Evolutionary conservation across 352 stramenopile genomes (phyloP).

Genomic region (Phytophthora citricola): DNA sequence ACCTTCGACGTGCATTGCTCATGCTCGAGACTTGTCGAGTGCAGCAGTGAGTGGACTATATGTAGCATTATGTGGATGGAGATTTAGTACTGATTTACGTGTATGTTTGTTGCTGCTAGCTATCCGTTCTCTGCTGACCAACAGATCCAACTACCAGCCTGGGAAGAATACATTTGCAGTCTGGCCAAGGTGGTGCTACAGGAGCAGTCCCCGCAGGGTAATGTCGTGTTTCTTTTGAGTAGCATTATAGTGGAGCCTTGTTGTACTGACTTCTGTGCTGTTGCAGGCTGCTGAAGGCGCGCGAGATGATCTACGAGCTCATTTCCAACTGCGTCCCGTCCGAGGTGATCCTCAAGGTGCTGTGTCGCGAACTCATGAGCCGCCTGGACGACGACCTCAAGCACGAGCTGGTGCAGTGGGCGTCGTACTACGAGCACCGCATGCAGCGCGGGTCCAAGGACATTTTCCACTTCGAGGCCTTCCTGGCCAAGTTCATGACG

Average conservation of each 20-base stretch:
- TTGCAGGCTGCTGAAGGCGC: constrained; percentile 88
- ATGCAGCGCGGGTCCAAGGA: constrained; percentile 97
- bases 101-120: constrained; percentile 32
- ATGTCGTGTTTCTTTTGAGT: constrained; percentile 7
- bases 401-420: constrained; percentile 93
- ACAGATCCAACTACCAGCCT: constrained; percentile 92
- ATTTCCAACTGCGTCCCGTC: constrained; percentile 98
- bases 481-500: constrained; percentile 99
- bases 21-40: constrained; percentile 97
- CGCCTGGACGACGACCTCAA: constrained; percentile 97
- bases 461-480: constrained; percentile 99
- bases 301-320: constrained; percentile 99
- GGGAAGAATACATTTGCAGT: constrained; percentile 97
- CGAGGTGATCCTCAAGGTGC: constrained; percentile 95
- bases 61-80: neutral
- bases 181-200: constrained; percentile 94
- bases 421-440: constrained; percentile 93
- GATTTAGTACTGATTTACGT: neutral
- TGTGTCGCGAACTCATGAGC: constrained; percentile 92
- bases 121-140: constrained; percentile 90
- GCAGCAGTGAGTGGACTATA: constrained; percentile 49
- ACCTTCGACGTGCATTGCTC: constrained; percentile 96
- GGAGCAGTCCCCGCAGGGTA: constrained; percentile 94
- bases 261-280: neutral
- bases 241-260: neutral